A percentile compares a stretch with the other conserved stretches of the same genome.
phyloP scores from a whole-genome alignment of 1,139 yeast genomes.

The Hanseniaspora gamundiae region DNA sequence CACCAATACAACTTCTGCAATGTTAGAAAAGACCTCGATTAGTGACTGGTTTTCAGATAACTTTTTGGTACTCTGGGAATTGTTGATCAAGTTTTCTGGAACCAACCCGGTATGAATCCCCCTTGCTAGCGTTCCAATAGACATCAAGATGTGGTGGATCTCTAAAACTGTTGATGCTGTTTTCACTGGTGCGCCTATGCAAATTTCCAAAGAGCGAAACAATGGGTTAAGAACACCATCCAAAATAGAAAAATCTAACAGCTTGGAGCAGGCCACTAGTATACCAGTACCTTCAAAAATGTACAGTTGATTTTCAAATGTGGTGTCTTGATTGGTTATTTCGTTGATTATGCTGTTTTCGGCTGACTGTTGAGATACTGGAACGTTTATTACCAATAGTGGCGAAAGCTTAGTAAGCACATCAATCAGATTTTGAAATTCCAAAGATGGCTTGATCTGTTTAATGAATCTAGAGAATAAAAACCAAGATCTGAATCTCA shows the following conservation, averaged over 20 bases:
- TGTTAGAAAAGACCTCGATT: slow-evolving; percentile 48
- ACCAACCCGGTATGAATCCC: slow-evolving; percentile 42
- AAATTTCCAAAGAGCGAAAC: slow-evolving; percentile 58
- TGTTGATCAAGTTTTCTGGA: slow-evolving; percentile 19
- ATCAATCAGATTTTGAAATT: slow-evolving; percentile 37
- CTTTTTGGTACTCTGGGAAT: slow-evolving; percentile 24
- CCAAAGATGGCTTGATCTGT: slow-evolving; percentile 54
- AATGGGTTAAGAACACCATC: slow-evolving; percentile 68
- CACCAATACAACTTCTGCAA: slow-evolving; percentile 73
- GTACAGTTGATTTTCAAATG: slow-evolving; percentile 68
- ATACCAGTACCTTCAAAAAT: slow-evolving; percentile 74
- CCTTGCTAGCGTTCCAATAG: slow-evolving; percentile 79
- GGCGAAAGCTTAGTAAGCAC: slow-evolving; percentile 38
- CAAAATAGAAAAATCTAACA: slow-evolving; percentile 38
- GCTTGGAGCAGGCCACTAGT: slow-evolving; percentile 32
- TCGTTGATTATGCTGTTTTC: slow-evolving; percentile 35
- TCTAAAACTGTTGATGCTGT: slow-evolving; percentile 45
- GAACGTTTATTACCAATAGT: slow-evolving; percentile 27
- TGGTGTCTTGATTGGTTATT: slow-evolving; percentile 37
- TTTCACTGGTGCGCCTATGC: slow-evolving; percentile 38
- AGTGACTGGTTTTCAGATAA: slow-evolving; percentile 18
- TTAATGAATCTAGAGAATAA: slow-evolving; percentile 74
- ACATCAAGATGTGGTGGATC: slow-evolving; percentile 77
- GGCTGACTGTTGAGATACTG: slow-evolving; percentile 34
- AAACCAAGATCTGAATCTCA: slow-evolving; percentile 83